Conservation (phyloP, 208 protist species). For the Leishmania gerbilli region DNA sequence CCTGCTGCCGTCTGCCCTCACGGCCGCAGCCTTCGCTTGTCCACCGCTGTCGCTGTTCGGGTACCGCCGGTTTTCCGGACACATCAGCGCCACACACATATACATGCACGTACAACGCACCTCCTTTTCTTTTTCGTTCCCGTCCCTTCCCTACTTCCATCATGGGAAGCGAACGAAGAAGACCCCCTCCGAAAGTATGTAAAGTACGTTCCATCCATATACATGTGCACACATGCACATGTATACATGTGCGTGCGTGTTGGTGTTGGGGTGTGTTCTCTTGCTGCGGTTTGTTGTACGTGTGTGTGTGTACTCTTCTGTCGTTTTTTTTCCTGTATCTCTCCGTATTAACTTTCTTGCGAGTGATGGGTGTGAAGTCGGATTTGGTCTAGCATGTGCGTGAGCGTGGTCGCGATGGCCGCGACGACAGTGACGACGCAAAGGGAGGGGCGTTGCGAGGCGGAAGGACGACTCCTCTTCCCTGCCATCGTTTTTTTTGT, state of each 20-base stretch:
- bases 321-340: neutral
- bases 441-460: neutral
- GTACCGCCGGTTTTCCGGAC: neutral
- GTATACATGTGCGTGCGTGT: neutral
- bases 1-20: neutral
- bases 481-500: neutral
- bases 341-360: too few relatives aligned
- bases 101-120: too few relatives aligned
- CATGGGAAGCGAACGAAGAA: too few relatives aligned
- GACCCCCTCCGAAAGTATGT: too few relatives aligned
- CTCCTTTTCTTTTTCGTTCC: neutral
- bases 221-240: neutral
- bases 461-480: neutral
- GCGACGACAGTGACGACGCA: neutral
- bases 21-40: neutral
- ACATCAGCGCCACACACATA: too few relatives aligned
- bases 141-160: neutral
- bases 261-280: neutral
- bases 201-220: too few relatives aligned
- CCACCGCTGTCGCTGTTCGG: neutral
- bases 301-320: neutral
- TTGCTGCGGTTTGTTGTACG: too few relatives aligned
- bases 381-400: neutral
- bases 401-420: neutral
- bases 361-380: neutral